phyloP scores from a whole-genome alignment of 148 eudicot species.

The Chenopodium album region DNA sequence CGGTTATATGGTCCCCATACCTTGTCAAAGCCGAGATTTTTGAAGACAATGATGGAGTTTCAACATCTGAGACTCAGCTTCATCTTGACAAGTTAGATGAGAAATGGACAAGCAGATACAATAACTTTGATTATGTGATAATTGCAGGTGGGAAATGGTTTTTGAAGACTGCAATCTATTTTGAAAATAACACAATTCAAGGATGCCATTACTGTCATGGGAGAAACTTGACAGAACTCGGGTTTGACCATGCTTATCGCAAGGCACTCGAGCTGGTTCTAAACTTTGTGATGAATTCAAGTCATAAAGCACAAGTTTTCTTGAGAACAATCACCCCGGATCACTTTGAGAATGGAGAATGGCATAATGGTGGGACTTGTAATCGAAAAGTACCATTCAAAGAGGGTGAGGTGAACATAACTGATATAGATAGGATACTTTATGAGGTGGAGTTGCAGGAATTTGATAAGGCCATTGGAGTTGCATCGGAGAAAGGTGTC shows the following conservation, averaged over 20 bases:
- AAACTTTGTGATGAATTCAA: constrained; percentile 37
- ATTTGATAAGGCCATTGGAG: constrained; percentile 37
- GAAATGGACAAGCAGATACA: constrained; percentile 52
- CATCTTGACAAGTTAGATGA: constrained; percentile 69
- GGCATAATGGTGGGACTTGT: constrained; percentile 77
- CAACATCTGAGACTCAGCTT: constrained; percentile 49
- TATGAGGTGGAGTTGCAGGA: constrained; percentile 61
- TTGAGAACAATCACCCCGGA: constrained; percentile 65
- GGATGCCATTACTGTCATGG: constrained; percentile 74
- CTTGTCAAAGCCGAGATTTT: constrained; percentile 55
- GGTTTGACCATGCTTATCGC: constrained; percentile 53
- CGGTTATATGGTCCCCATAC: constrained; percentile 75
- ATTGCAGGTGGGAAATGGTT: constrained; percentile 81
- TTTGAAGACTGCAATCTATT: constrained; percentile 58
- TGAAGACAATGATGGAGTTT: constrained; percentile 61
- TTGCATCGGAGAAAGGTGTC: constrained; percentile 28
- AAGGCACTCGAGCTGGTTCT: constrained; percentile 40
- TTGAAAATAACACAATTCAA: constrained; percentile 45
- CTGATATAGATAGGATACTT: constrained; percentile 38
- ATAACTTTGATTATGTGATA: constrained; percentile 50
- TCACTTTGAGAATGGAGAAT: constrained; percentile 85
- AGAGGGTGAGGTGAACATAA: constrained; percentile 40
- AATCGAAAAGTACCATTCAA: constrained; percentile 48
- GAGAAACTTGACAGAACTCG: constrained; percentile 58
- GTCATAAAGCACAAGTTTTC: constrained; percentile 41